phyloP scores from a whole-genome alignment of 1,284 basidiomycete genomes.

The Irpex sp. region DNA sequence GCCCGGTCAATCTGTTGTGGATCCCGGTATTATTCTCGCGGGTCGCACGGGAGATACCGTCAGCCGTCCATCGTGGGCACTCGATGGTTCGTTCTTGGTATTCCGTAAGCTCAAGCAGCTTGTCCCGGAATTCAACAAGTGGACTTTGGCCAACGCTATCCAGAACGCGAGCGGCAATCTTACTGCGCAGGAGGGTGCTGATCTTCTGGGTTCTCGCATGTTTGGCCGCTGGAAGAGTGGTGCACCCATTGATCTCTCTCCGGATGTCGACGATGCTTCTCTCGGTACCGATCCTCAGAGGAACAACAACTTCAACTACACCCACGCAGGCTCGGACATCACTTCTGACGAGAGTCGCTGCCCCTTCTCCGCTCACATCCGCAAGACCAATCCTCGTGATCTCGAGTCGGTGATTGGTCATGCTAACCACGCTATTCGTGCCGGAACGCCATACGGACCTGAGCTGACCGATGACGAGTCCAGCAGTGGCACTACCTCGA shows the following conservation, averaged over 20 bases:
- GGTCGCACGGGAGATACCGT: constrained; percentile 25
- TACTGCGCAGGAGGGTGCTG: constrained; percentile 8
- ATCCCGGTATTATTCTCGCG: constrained; percentile 28
- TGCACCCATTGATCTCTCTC: constrained; percentile 2
- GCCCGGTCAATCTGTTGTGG: constrained; percentile 24
- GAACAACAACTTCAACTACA: constrained; percentile 10
- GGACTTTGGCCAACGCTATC: constrained; percentile 7
- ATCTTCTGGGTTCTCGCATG: constrained; percentile 11
- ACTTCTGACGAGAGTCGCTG: constrained; percentile 18
- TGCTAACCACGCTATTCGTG: constrained; percentile 14
- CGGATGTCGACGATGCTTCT: constrained; percentile 3
- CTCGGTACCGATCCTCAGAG: constrained; percentile 1
- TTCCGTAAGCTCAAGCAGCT: constrained; percentile 32
- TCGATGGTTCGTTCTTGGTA: constrained; percentile 29
- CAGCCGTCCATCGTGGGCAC: constrained; percentile 20
- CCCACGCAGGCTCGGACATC: background rate
- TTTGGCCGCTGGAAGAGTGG: constrained; percentile 11
- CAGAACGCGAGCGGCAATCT: constrained; percentile 1
- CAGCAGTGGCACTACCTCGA: background rate
- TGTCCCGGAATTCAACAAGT: constrained; percentile 18
- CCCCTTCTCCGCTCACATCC: constrained; percentile 28
- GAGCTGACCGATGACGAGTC: constrained; percentile 21
- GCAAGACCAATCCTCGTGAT: constrained; percentile 17
- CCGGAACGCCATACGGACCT: constrained; percentile 26
- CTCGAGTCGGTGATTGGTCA: constrained; percentile 7